Conservation (phyloP, 2,329 filamentous ascomycete genomes). For the Tolypocladium inflatum region DNA sequence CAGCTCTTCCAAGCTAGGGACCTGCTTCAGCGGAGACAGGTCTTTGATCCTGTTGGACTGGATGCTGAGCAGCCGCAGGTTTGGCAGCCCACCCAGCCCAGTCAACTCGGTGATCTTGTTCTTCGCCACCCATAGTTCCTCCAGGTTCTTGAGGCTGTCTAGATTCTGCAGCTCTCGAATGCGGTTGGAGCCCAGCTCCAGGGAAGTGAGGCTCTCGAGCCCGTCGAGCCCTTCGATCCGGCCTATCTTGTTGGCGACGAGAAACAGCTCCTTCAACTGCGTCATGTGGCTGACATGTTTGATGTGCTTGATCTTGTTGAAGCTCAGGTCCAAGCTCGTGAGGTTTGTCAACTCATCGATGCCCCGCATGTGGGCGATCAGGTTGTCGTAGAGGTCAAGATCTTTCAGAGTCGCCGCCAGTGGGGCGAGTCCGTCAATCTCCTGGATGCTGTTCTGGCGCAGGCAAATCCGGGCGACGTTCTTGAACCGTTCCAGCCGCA, state of each 20-base stretch:
- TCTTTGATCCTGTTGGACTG: conserved; percentile 87
- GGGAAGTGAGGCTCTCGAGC: conserved; percentile 63
- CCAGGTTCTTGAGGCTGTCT: conserved; percentile 64
- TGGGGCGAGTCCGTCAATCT: conserved; percentile 63
- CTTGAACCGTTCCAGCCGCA: conserved; percentile 76
- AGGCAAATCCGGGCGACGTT: conserved; percentile 73
- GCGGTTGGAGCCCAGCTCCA: conserved; percentile 87
- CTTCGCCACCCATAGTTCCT: conserved; percentile 90
- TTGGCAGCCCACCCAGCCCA: conserved; percentile 64
- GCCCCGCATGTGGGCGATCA: conserved; percentile 77
- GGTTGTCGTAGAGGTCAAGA: conserved; percentile 93
- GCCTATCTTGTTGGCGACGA: conserved; percentile 90
- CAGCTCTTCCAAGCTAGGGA: conserved; percentile 76
- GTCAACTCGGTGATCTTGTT: conserved; percentile 87
- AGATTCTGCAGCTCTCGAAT: conserved; percentile 85
- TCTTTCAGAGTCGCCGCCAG: conserved; percentile 64
- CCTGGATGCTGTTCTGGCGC: conserved; percentile 80
- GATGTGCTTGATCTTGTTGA: conserved; percentile 99
- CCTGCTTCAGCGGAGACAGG: conserved; percentile 64
- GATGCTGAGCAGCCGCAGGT: conserved; percentile 81
- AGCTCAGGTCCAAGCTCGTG: conserved; percentile 78
- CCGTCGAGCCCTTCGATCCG: conserved; percentile 77
- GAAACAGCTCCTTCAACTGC: conserved; percentile 74
- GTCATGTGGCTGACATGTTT: conserved; percentile 74
- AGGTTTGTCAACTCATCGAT: conserved; percentile 71